Conservation (phyloP, 257 asterid species). For the Ballota nigra region DNA sequence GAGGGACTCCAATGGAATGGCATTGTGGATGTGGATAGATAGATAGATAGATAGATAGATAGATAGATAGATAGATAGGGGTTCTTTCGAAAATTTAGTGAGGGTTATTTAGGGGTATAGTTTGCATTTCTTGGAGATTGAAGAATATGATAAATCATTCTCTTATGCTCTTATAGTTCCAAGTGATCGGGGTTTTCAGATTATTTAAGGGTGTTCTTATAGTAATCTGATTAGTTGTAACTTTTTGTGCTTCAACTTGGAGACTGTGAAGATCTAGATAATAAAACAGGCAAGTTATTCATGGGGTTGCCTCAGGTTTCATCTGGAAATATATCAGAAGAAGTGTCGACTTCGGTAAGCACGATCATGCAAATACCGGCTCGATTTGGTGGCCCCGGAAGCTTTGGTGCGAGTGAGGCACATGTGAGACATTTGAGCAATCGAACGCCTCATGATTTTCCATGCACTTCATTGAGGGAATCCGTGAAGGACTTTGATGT, state of each 20-base stretch:
- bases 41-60: conserved; percentile 14
- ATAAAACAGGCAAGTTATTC: conserved; percentile 15
- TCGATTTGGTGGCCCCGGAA: conserved; percentile 42
- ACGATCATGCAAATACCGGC: conserved; percentile 47
- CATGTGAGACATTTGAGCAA: too few relatives aligned
- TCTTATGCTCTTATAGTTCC: conserved; percentile 1
- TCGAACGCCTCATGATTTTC: conserved; percentile 15
- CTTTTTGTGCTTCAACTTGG: conserved; percentile 14
- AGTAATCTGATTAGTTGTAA: not conserved
- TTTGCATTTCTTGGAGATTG: not conserved
- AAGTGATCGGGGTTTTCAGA: not conserved
- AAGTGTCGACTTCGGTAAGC: conserved; percentile 50
- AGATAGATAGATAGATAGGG: conserved; percentile 27
- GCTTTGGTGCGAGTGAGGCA: conserved; percentile 41
- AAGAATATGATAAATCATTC: not conserved
- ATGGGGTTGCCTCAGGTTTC: conserved; percentile 89
- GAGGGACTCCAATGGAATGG: conserved; percentile 31
- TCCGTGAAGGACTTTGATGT: conserved; percentile 39
- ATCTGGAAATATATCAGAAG: conserved; percentile 55
- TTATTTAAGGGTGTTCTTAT: not conserved
- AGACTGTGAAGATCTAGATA: conserved; percentile 13
- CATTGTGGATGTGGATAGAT: conserved; percentile 29
- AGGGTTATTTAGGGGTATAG: conserved; percentile 15
- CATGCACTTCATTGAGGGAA: conserved; percentile 51
- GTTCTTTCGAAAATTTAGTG: not conserved